phyloP scores from a whole-genome alignment of 257 asterid genomes.

The Solanum chilense region DNA sequence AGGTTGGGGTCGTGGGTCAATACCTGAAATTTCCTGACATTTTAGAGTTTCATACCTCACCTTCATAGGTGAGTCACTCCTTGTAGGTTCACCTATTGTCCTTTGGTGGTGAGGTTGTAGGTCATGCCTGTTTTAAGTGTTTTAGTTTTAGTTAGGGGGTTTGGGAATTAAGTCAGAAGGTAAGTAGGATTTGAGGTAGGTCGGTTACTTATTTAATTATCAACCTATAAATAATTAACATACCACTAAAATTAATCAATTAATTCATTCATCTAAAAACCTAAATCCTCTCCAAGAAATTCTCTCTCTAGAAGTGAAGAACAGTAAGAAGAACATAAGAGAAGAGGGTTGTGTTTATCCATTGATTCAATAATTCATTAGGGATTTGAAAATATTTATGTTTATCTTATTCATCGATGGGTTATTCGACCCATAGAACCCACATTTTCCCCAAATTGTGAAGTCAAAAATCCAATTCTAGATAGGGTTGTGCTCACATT shows the following conservation, averaged over 20 bases:
- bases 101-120: background rate
- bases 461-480: background rate
- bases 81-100: background rate
- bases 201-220: background rate
- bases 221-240: background rate
- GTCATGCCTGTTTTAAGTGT: background rate
- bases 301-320: background rate
- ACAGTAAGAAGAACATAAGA: too few relatives aligned
- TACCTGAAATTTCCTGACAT: background rate
- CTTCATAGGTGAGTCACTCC: background rate
- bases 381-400: background rate
- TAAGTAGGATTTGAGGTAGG: background rate
- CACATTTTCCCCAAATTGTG: background rate
- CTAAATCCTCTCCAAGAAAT: background rate
- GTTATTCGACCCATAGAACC: background rate
- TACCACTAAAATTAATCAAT: background rate
- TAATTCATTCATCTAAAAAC: too few relatives aligned
- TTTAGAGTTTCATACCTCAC: background rate
- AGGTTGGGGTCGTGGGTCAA: background rate
- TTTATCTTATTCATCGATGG: background rate
- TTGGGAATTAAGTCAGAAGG: background rate
- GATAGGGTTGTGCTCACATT: background rate
- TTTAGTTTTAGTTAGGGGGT: background rate
- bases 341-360: background rate
- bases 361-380: background rate